A percentile compares a stretch with the other conserved stretches of the same genome.
These are phyloP conservation scores for Oropetium thomaeum DNA, from an alignment of 176 grass and related monocot species.

Conservation along the genomic window DNA sequence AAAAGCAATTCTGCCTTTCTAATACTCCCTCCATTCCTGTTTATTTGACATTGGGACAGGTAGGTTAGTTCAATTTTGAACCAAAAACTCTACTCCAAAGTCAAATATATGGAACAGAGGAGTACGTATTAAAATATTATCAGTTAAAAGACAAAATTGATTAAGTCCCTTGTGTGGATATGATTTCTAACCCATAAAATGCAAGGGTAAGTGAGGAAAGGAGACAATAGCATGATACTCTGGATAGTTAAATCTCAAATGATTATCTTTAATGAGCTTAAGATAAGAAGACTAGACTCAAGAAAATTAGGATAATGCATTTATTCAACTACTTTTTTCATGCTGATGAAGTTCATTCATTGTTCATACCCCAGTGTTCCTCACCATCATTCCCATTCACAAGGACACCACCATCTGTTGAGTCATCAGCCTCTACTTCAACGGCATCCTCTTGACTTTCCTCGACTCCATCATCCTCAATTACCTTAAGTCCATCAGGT, in stretches of 20 bases:
- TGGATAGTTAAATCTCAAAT: not conserved
- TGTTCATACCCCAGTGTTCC: slow-evolving; percentile 74
- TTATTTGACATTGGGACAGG: too few relatives aligned
- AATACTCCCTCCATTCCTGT: too few relatives aligned
- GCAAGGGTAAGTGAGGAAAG: not conserved
- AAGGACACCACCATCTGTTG: slow-evolving; percentile 47
- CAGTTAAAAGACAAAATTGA: not conserved
- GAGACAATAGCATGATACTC: not conserved
- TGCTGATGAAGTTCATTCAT: slow-evolving; percentile 38
- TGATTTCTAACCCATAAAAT: not conserved
- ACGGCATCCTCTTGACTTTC: slow-evolving; percentile 33
- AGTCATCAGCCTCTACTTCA: slow-evolving; percentile 50
- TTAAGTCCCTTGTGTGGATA: not conserved
- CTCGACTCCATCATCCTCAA: slow-evolving; percentile 21
- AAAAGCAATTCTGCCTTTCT: too few relatives aligned
- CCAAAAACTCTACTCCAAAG: too few relatives aligned
- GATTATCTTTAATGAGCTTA: too few relatives aligned
- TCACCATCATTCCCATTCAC: slow-evolving; percentile 63
- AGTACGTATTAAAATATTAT: not conserved
- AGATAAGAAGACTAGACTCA: too few relatives aligned
- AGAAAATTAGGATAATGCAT: too few relatives aligned
- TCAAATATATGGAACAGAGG: too few relatives aligned
- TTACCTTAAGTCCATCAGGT: slow-evolving; percentile 22
- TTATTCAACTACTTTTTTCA: slow-evolving; percentile 39
- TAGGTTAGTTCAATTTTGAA: too few relatives aligned